Base-by-base conservation (phyloP, 2,329 filamentous ascomycete genomes). In the Sphaerulina populicola region DNA sequence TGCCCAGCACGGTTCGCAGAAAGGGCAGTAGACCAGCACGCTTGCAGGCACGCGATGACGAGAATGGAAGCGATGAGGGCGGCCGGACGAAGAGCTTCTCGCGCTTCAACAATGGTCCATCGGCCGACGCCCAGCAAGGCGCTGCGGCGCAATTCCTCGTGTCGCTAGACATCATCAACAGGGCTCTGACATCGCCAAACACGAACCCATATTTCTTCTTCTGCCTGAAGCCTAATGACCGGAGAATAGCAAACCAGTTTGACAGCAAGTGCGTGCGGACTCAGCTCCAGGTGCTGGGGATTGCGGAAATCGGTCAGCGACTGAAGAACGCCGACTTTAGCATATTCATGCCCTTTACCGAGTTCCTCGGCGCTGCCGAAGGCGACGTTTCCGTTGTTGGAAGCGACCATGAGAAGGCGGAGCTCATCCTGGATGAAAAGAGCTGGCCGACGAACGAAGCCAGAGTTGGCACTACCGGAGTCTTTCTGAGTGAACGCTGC, bases 241-340 rank as follows among this genome's bases (percentile, higher is more conserved):
- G 93, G 47, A 83, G 93, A 44, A 98, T 98, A 59, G 91, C 93
- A 55, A 98, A 98, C 61, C 93, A 98, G 65, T 98, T 97, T 62
- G 93, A 98, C 69, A 96, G 89, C 78, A 97, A 97, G 70, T 98
- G 93, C 66, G 93, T 98, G 18, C 83, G 93, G 3, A 87, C 86
- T 9, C 93, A 98, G 66, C 80, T 98, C 1, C 91, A 97, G 66
- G 94, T 89, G 0, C 88, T 97, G 60, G 93, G 93, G 30, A 94
- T 98, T 63, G 90, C 90, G 1, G 93, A 98, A 66, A 96, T 98
- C 68, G 95, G 90, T 66, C 90, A 96, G 66, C 80, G 93, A 15
- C 77, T 98, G 36, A 82, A 90, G 44, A 91, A 91, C 49, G 91
- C 91, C 0, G 93, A 98, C 68, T 97, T 96, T 72, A 95, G 87